These are phyloP conservation scores for Xylariaceae sp. DNA, from an alignment of 2,329 filamentous ascomycete species.

Conservation along the genomic window DNA sequence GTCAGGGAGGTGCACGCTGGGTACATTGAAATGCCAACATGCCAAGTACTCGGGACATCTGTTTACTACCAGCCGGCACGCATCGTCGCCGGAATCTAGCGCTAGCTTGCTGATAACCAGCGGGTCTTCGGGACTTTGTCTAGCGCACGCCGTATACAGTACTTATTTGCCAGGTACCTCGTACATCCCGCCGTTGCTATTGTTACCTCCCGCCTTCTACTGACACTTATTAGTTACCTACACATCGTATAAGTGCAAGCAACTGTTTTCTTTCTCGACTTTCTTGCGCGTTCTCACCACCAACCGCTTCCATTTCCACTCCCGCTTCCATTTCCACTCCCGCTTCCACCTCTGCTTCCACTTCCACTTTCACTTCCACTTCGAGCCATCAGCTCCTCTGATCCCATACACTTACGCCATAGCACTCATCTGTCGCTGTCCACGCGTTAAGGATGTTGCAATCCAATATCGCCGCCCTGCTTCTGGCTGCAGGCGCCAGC, in stretches of 20 bases:
- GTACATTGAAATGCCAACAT: background rate
- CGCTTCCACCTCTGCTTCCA: background rate
- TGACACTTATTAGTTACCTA: too few species aligned
- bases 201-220: background rate
- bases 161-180: background rate
- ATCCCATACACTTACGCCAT: background rate
- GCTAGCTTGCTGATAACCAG: background rate
- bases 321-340: background rate
- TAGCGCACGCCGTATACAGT: background rate
- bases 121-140: background rate
- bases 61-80: background rate
- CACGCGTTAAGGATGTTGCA: conserved; percentile 39
- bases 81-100: background rate
- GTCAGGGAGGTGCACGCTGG: background rate
- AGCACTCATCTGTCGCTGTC: background rate
- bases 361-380: background rate
- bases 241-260: too few species aligned
- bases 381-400: background rate
- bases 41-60: background rate
- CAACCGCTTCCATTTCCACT: background rate
- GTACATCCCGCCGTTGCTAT: background rate
- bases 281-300: background rate
- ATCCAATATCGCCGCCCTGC: conserved; percentile 31
- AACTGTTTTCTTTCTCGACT: background rate
- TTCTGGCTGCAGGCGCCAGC: conserved; percentile 39